Conservation (phyloP, 495 filamentous ascomycete species). For the Chaetomium fimeti region DNA sequence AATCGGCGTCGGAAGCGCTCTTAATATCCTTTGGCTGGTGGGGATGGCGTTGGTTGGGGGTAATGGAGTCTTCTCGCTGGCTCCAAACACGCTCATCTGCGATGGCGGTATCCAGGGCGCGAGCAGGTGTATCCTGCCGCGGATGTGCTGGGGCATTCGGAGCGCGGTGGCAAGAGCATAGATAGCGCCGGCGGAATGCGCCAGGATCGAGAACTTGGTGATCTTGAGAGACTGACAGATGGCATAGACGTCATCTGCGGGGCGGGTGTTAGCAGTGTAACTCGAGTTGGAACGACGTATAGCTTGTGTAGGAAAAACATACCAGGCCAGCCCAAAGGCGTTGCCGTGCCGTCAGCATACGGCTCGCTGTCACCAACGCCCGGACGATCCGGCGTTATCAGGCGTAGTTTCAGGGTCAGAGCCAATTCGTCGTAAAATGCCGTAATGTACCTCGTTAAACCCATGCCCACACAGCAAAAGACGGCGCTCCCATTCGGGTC, state of each 20-base stretch:
- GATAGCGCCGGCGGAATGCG: constrained; percentile 96
- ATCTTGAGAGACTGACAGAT: constrained; percentile 93
- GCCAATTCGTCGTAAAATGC: constrained; percentile 98
- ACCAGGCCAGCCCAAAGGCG: constrained; percentile 93
- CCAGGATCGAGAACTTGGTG: constrained; percentile 93
- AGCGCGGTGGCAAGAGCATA: constrained; percentile 96
- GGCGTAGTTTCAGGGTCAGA: constrained; percentile 76
- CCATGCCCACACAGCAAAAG: constrained; percentile 98
- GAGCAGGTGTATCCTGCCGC: constrained; percentile 90
- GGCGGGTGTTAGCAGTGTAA: constrained; percentile 16
- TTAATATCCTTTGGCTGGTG: constrained; percentile 85
- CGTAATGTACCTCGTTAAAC: constrained; percentile 90
- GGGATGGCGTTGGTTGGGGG: constrained; percentile 82
- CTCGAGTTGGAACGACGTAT: constrained; percentile 24
- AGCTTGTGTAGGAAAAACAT: constrained; percentile 37
- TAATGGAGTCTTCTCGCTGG: constrained; percentile 61
- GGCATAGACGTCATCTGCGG: constrained; percentile 83
- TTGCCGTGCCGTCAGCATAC: constrained; percentile 74
- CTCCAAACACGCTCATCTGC: constrained; percentile 82
- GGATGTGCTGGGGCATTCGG: constrained; percentile 92
- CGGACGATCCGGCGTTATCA: constrained; percentile 92
- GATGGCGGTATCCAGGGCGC: constrained; percentile 98
- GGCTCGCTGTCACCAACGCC: constrained; percentile 91
- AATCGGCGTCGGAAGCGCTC: constrained; percentile 86
- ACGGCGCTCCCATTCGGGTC: constrained; percentile 89